Conservation (phyloP, 768 basidiomycete genomes). For the Rhizopogon vulgaris region DNA sequence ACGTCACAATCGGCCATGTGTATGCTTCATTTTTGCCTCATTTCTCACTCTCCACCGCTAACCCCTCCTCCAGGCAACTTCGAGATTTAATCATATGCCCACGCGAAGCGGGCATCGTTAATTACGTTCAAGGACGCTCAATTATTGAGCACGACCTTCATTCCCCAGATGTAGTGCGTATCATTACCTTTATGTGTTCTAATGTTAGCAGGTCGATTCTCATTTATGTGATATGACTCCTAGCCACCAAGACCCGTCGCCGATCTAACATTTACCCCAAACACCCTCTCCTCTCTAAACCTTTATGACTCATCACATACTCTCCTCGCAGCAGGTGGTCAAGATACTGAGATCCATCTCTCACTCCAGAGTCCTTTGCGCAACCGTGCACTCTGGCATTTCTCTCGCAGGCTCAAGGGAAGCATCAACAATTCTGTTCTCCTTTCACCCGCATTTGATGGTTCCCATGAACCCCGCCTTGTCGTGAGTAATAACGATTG, state of each 20-base stretch:
- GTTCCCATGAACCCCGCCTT: slow-evolving; percentile 68
- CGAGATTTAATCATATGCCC: slow-evolving; percentile 77
- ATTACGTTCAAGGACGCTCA: slow-evolving; percentile 47
- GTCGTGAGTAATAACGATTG: slow-evolving; percentile 85
- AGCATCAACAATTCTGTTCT: slow-evolving; percentile 64
- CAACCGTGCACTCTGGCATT: slow-evolving; percentile 41
- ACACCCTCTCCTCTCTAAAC: slow-evolving; percentile 53
- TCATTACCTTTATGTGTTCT: slow-evolving; percentile 8
- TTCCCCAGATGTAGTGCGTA: slow-evolving; percentile 39
- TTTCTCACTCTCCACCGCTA: not conserved
- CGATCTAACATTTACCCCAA: slow-evolving; percentile 53
- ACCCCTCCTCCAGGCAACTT: slow-evolving; percentile 48
- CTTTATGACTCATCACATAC: slow-evolving; percentile 39
- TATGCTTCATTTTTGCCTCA: slow-evolving; percentile 19
- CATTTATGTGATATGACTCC: slow-evolving; percentile 11
- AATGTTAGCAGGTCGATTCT: slow-evolving; percentile 6
- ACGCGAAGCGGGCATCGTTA: slow-evolving; percentile 54
- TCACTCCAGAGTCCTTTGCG: slow-evolving; percentile 36
- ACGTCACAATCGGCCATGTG: slow-evolving; percentile 59
- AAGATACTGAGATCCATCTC: slow-evolving; percentile 65
- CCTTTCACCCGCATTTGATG: slow-evolving; percentile 53
- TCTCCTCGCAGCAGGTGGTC: slow-evolving; percentile 72
- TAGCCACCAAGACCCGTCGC: slow-evolving; percentile 44
- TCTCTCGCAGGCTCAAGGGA: slow-evolving; percentile 45
- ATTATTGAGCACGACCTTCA: slow-evolving; percentile 60